Base-by-base conservation (phyloP, 257 asterid genomes). In the Salvia miltiorrhiza region DNA sequence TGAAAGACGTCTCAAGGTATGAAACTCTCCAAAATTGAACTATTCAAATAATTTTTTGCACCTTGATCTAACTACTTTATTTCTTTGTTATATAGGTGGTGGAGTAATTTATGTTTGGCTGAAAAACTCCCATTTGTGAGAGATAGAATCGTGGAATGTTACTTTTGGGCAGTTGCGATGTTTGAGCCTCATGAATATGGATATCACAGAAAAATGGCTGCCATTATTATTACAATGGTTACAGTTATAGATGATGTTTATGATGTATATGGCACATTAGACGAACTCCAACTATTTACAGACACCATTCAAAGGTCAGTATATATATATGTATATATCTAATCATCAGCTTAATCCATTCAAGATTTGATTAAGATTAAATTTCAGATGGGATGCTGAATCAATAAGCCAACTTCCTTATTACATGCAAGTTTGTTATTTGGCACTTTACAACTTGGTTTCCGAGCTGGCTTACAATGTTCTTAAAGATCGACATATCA, bases 71-170 rank as follows among this genome's bases (percentile, higher is more conserved):
- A n/a, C n/a, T n/a, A n/a, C n/a, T n/a, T n/a, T n/a, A n/a, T n/a
- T n/a, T n/a, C n/a, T n/a, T n/a, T n/a, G 3, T 17, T n/a, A 8
- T 23, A 62, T n/a, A n/a, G 68, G 32, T 62, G 68, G 68, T 62
- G 54, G 54, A 41, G 14, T 23, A 21, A 14, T 7, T 20, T 8
- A 1, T 0, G 68, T 3, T 23, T 62, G n/a, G n/a, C n/a, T n/a
- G n/a, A n/a, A n/a, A n/a, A n/a, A n/a, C n/a, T n/a, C n/a, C n/a
- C n/a, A n/a, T 62, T 62, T 41, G 68, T 14, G 20, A 41, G 68
- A 20, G 68, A 62, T 43, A 40, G 68, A 54, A 7, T 62, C 3
- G 68, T 62, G 39, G 68, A 62, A 7, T 3, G 54, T 20, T 62
- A 62, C 6, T 13, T 20, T 6, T 62, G 68, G 68, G 49, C 54